A percentile compares a stretch with the other conserved stretches of the same genome.
These are phyloP conservation scores for Pseudogymnoascus sp. DNA, from an alignment of 2,329 filamentous ascomycete species.

Conservation along the genomic window DNA sequence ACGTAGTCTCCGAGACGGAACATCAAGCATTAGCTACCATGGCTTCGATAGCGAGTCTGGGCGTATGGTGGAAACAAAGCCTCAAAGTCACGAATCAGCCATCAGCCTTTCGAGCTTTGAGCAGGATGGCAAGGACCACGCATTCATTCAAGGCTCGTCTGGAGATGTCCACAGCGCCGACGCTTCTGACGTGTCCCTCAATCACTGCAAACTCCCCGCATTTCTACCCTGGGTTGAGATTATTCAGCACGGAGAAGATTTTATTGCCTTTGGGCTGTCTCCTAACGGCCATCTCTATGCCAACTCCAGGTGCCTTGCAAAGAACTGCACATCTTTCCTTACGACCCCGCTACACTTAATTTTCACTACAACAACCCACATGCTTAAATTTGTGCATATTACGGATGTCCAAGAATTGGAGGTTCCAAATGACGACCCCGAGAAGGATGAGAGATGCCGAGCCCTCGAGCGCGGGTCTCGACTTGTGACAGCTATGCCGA, in stretches of 20 bases:
- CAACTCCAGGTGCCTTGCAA: constrained; percentile 64
- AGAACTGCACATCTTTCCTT: constrained; percentile 88
- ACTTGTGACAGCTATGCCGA: constrained; percentile 83
- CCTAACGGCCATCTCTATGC: constrained; percentile 72
- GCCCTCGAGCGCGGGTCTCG: constrained; percentile 84
- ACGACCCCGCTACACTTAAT: constrained; percentile 76
- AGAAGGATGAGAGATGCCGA: constrained; percentile 84
- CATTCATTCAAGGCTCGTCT: constrained; percentile 24
- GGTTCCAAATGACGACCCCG: constrained; percentile 79
- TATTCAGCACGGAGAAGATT: constrained; percentile 18
- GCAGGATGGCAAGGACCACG: constrained; percentile 18
- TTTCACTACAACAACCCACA: constrained; percentile 85
- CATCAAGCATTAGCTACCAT: constrained; percentile 20
- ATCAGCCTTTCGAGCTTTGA: constrained; percentile 23
- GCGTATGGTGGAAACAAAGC: constrained; percentile 21
- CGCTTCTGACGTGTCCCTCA: constrained; percentile 20
- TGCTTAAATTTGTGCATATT: constrained; percentile 91
- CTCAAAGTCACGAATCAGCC: constrained; percentile 13
- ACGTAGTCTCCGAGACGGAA: not conserved
- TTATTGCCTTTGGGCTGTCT: constrained; percentile 52
- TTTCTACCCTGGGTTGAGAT: constrained; percentile 30
- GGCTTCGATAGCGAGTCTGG: constrained; percentile 24
- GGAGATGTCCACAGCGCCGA: constrained; percentile 22
- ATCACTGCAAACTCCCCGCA: constrained; percentile 23
- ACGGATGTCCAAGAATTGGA: constrained; percentile 62